Base-by-base conservation (phyloP, 2,329 filamentous ascomycete species). In the Arthrinium puccinioides region DNA sequence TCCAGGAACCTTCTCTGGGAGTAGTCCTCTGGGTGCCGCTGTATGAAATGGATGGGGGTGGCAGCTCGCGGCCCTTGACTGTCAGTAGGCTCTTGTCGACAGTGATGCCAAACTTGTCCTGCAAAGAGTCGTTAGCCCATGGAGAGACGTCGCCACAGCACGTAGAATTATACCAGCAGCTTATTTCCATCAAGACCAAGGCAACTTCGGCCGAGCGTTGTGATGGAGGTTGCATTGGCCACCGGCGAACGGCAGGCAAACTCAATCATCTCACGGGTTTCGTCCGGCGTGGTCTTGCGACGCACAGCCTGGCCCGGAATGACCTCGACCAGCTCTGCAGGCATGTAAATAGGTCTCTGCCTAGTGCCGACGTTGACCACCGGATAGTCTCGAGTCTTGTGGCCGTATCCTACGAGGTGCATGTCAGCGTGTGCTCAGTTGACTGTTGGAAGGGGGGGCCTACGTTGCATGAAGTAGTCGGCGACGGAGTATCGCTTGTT, bases 201-300 rank as follows among this genome's bases (percentile, higher is more conserved):
- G 5, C 76, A 62, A 14, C 62, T 44, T 18, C 77, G 69, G 3
- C 76, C 82, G 8, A 70, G 67, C 0, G 56, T 68, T 2, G 72
- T 67, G 48, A 92, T 82, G 0, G 80, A 83, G 2, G 67, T 53
- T 0, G 80, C 84, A 45, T 90, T 94, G 6, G 70, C 62, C 2
- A 69, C 68, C 0, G 86, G 85, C 0, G 62, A 62, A 4, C 82
- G 73, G 39, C 82, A 85, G 2, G 87, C 82, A 53, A 87, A 86
- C 1, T 62, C 61, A 31, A 90, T 77, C 85, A 92, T 89, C 1
- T 62, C 51, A 0, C 71, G 66, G 0, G 82, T 84, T 51, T 90
- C 82, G 0, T 66, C 57, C 0, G 70, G 63, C 1, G 56, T 69
- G 13, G 89, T 64, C 48, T 79, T 78, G 4, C 71, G 62, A 26